Base-by-base conservation (phyloP, 75 land plant species). In the Adiantum capillusveneris region DNA sequence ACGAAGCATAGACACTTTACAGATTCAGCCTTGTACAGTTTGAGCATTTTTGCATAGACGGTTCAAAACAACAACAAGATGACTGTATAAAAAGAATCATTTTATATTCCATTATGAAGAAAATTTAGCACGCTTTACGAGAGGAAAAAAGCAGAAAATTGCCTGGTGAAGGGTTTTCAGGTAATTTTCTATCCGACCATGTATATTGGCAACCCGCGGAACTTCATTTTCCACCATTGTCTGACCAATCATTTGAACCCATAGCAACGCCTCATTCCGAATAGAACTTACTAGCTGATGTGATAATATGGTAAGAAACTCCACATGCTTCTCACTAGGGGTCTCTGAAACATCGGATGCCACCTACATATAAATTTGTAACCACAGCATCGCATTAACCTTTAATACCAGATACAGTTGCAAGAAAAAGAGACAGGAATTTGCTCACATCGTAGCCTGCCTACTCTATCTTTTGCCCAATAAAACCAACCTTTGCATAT, bases 221-320 rank as follows among this genome's bases (percentile, higher is more conserved):
- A 18, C 31, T 18, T 71, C 73, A 0, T 37, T 7, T 17, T 9
- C 24, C 12, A 56, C 28, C 73, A 71, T 71, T 19, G 44, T 21
- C 12, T 57, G 51, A 9, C 73, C 67, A 39, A 71, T 64, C 16
- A 31, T 50, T 44, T 57, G 59, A 16, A 71, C 43, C 73, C 73
- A 71, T 17, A 50, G 0, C 14, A 46, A 25, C 25, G 73, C 73
- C 29, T 62, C 73, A 22, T 21, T 24, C 20, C 37, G 56, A 16
- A 71, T 57, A 18, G 73, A 56, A 18, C 44, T 48, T 9, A 51
- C 61, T 27, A 71, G 59, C 37, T 71, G 67, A 44, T 71, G 67
- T 26, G 66, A 62, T 49, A 46, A 63, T 1, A 71, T 30, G 31
- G 29, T 29, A 11, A 71, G 0, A 31, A 71, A 71, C 29, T 71